These are phyloP conservation scores for Physcomitrium patens DNA, from an alignment of 225 moss, liverwort and hornwort genomes.

Conservation along the genomic window DNA sequence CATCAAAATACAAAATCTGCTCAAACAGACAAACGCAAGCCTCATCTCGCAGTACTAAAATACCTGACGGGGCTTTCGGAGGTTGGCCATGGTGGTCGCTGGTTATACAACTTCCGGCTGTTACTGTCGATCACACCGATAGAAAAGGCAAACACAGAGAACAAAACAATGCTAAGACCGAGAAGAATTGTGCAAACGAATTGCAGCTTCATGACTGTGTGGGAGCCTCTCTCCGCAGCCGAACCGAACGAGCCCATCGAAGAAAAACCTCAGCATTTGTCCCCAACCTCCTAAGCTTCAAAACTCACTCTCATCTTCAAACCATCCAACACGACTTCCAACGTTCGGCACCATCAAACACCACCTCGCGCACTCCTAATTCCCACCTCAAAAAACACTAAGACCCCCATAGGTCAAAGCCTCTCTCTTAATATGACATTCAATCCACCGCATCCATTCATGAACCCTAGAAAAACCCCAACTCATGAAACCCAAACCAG, in stretches of 20 bases:
- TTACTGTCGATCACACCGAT: slow-evolving; percentile 37
- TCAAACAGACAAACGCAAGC: neutral
- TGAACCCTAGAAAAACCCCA: no score
- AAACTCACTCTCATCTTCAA: no score
- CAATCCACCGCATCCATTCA: no score
- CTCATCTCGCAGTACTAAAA: neutral
- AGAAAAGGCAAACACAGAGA: slow-evolving; percentile 34
- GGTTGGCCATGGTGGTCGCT: slow-evolving; percentile 41
- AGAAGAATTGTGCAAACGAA: slow-evolving; percentile 41
- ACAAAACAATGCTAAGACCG: slow-evolving; percentile 26
- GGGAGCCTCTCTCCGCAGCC: neutral
- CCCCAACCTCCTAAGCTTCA: neutral
- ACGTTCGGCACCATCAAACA: no score
- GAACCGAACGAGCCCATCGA: slow-evolving; percentile 30
- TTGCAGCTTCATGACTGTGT: slow-evolving; percentile 17
- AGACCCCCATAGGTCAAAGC: no score
- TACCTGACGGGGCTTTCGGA: slow-evolving; percentile 23
- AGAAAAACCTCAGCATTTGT: slow-evolving; percentile 26
- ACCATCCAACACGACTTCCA: no score
- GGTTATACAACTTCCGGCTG: slow-evolving; percentile 14
- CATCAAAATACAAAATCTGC: no score
- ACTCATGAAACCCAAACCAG: no score
- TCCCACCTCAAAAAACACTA: no score
- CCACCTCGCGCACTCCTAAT: no score
- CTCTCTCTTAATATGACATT: no score